Evolutionary conservation across 768 basidiomycete species (phyloP), one percentile per base, ranked within the genome.

Genomic region (Pulveroboletus sp.): DNA sequence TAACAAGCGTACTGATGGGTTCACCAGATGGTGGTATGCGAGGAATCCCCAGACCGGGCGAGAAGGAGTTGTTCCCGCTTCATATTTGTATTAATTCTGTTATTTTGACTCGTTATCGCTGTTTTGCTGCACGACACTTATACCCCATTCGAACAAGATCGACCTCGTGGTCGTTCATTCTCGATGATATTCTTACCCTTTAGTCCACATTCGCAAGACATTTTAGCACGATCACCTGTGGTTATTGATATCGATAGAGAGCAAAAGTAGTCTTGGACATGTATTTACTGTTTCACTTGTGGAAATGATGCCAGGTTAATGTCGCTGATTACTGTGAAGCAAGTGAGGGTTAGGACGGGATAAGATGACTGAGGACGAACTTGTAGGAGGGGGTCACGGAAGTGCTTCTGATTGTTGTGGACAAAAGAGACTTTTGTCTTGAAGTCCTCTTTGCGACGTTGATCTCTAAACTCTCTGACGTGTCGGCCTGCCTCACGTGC

Each of bases 401-500:
- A 90, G 63, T 94, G 91, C 67, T 95, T 95, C 65, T 98, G 95
- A 59, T 69, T 75, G 68, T 97, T 97, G 64, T 84, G 77, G 30
- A 81, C 79, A 65, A 85, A 89, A 0, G 72, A 91, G 11, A 95
- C 79, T 53, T 78, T 82, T 6, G 91, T 92, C 72, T 84, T 91
- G 77, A 92, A 93, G 32, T 86, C 80, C 63, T 95, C 88, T 52
- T 80, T 78, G 44, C 81, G 75, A 59, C 74, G 80, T 64, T 88
- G 83, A 64, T 96, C 94, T 54, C 86, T 76, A 72, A 87, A 89
- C 61, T 93, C 87, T 47, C 83, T 76, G 1, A 90, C 79, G 68
- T 94, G 90, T 40, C 90, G 78, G 13, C 86, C 91, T 18, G 95
- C 95, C 68, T 97, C 87, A 56, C 80, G 80, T 13, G 96, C 96